Conservation (phyloP, 1,284 basidiomycete genomes). For the Xerocomus amazonicus region DNA sequence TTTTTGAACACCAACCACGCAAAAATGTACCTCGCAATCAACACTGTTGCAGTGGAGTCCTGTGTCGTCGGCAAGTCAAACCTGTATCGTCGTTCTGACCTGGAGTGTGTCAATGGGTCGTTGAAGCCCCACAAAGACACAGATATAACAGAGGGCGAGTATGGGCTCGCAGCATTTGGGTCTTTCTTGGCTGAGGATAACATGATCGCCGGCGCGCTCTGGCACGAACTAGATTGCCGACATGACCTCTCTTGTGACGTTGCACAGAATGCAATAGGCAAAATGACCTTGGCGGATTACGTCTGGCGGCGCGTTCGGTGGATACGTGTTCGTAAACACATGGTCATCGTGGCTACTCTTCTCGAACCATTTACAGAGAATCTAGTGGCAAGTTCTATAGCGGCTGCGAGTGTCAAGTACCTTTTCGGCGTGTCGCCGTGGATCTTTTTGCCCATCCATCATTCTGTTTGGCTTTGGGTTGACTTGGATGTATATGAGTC, state of each 20-base stretch:
- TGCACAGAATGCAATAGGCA: slow-evolving; percentile 83
- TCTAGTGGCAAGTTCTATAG: slow-evolving; percentile 65
- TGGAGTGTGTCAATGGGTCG: slow-evolving; percentile 67
- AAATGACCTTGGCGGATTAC: slow-evolving; percentile 79
- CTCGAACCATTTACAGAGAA: slow-evolving; percentile 90
- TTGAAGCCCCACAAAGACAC: slow-evolving; percentile 42
- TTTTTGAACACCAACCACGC: slow-evolving; percentile 98
- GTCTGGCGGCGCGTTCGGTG: slow-evolving; percentile 84
- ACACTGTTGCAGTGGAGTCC: slow-evolving; percentile 82
- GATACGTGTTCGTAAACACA: slow-evolving; percentile 92
- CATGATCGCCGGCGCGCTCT: slow-evolving; percentile 86
- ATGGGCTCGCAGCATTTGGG: slow-evolving; percentile 75
- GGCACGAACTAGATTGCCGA: slow-evolving; percentile 85
- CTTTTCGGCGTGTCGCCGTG: slow-evolving; percentile 50
- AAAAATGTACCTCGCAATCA: slow-evolving; percentile 98
- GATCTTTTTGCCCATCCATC: slow-evolving; percentile 57
- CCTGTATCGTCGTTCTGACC: slow-evolving; percentile 86
- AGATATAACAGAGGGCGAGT: slow-evolving; percentile 31
- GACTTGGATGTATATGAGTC: slow-evolving; percentile 75
- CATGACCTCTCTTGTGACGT: slow-evolving; percentile 89
- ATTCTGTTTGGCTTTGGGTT: slow-evolving; percentile 55
- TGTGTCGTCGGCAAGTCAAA: slow-evolving; percentile 98
- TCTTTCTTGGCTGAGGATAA: slow-evolving; percentile 94
- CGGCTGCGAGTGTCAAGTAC: slow-evolving; percentile 52
- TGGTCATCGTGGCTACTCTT: slow-evolving; percentile 81